These are phyloP conservation scores for Athelia psychrophila DNA, from an alignment of 1,284 basidiomycete species.

Conservation along the genomic window DNA sequence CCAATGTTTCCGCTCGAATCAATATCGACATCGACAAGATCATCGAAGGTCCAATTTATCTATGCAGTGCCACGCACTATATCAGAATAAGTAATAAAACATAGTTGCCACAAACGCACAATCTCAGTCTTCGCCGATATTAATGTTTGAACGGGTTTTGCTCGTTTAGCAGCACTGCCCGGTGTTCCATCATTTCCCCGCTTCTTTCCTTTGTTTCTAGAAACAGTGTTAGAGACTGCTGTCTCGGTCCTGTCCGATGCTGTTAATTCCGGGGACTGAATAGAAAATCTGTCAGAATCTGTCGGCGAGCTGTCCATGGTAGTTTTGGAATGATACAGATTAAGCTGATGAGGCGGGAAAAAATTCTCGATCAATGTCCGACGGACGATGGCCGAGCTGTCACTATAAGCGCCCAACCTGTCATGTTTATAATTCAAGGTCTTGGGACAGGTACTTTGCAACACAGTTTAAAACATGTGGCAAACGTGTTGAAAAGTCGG, in stretches of 20 bases:
- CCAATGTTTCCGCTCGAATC: neutral
- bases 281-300: neutral
- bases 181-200: neutral
- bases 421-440: neutral
- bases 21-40: neutral
- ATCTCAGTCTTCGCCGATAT: neutral
- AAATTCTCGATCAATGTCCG: neutral
- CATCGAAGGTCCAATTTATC: neutral
- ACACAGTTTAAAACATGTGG: neutral
- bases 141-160: too few relatives aligned
- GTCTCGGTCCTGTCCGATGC: neutral
- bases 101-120: neutral
- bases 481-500: neutral
- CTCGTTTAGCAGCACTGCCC: neutral
- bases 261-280: too few relatives aligned
- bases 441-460: neutral
- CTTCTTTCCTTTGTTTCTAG: neutral
- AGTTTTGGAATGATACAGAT: neutral
- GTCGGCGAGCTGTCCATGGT: neutral
- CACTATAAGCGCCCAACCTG: neutral
- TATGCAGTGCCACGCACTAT: neutral
- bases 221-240: neutral
- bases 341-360: neutral
- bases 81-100: neutral
- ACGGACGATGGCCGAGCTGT: neutral